Percentiles rank a stretch among this genome's conserved stretches.
phyloP scores from a whole-genome alignment of 2,329 filamentous ascomycete genomes.

The Epichloe gansuensis region DNA sequence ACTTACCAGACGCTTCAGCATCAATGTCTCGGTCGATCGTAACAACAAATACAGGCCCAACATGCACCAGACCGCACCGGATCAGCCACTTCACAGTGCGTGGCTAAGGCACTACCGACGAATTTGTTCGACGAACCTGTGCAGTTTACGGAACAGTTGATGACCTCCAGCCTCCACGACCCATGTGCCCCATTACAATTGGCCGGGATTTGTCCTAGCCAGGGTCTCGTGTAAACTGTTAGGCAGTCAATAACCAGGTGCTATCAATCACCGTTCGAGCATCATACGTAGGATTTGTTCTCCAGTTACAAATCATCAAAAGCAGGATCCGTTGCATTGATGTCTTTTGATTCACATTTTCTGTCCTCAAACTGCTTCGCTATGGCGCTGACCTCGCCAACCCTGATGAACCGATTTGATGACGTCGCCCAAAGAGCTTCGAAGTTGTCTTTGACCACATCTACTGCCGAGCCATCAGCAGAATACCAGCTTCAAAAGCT shows the following conservation, averaged over 20 bases:
- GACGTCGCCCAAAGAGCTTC: slow-evolving; percentile 14
- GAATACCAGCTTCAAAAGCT: slow-evolving; percentile 29
- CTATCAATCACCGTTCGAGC: background rate
- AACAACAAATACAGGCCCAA: too few species aligned
- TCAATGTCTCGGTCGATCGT: background rate
- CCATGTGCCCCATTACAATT: background rate
- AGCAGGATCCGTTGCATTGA: background rate
- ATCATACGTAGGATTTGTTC: background rate
- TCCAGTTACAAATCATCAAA: background rate
- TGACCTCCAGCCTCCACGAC: too few species aligned
- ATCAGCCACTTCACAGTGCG: background rate
- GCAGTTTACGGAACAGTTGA: too few species aligned
- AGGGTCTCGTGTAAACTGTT: background rate
- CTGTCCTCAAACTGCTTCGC: background rate
- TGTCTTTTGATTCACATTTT: background rate
- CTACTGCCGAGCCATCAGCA: slow-evolving; percentile 14
- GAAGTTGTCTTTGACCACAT: slow-evolving; percentile 15
- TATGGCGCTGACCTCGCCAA: slow-evolving; percentile 13
- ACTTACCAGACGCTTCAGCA: background rate
- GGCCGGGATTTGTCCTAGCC: background rate
- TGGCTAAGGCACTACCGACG: background rate
- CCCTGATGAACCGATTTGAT: slow-evolving; percentile 17
- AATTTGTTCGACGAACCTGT: too few species aligned
- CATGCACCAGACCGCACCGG: background rate
- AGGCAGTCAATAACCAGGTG: background rate